Percentiles rank a stretch among this genome's conserved stretches.
These are phyloP conservation scores for Macaranga tanarius DNA, from an alignment of 441 rosid species.

Conservation along the genomic window DNA sequence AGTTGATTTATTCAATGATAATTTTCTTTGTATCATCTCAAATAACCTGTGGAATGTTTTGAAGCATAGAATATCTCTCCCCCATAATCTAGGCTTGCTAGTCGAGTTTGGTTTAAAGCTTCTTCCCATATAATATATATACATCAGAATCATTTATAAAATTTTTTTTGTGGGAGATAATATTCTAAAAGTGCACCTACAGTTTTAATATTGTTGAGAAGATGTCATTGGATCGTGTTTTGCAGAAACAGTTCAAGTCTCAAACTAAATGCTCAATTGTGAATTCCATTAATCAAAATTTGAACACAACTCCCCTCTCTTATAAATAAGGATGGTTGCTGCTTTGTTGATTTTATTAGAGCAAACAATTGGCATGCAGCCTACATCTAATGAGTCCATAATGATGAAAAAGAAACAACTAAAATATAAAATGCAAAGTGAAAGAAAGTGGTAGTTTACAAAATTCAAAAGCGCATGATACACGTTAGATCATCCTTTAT, in stretches of 20 bases:
- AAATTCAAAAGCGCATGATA: constrained; percentile 3
- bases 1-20: not conserved
- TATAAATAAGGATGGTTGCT: not conserved
- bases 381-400: not conserved
- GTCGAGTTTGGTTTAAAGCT: constrained; percentile 1
- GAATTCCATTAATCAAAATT: not conserved
- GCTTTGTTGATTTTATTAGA: not conserved
- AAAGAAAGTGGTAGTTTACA: not conserved
- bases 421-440: too few species aligned
- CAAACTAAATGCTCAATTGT: not conserved
- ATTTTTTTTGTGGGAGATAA: not conserved
- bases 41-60: not conserved
- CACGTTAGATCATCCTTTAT: constrained; percentile 6
- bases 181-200: not conserved
- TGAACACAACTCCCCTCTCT: not conserved
- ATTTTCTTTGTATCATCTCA: not conserved
- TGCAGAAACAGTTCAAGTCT: not conserved
- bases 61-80: not conserved
- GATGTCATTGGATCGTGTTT: too few species aligned
- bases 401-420: not conserved
- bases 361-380: not conserved
- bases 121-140: not conserved
- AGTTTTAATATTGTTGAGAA: not conserved
- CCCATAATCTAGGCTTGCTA: not conserved
- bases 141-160: not conserved